Conservation (phyloP, 495 filamentous ascomycete genomes). For the Podospora appendiculata region DNA sequence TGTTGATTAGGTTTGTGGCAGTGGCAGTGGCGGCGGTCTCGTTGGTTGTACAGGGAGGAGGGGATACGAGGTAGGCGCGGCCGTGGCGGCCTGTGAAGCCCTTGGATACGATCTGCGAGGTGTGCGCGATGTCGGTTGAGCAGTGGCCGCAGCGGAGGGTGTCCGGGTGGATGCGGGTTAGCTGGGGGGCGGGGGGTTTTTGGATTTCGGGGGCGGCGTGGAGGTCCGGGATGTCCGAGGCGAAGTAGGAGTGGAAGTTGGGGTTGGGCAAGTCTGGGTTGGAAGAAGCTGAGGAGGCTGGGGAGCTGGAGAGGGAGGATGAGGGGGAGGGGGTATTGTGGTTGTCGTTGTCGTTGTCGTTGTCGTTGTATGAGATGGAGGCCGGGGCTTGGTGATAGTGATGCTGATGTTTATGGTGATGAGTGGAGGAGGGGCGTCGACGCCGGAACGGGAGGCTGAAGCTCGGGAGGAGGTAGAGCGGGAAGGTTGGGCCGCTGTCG, state of each 20-base stretch:
- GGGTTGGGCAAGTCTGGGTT: slow-evolving; percentile 1
- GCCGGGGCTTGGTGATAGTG: not conserved
- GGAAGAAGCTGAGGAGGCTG: slow-evolving; percentile 18
- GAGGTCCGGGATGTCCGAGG: not conserved
- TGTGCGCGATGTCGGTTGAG: slow-evolving; percentile 64
- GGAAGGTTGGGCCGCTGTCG: slow-evolving; percentile 33
- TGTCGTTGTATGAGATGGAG: not conserved
- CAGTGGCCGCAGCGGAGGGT: slow-evolving; percentile 68
- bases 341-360: slow-evolving; percentile 1
- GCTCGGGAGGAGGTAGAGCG: slow-evolving; percentile 43
- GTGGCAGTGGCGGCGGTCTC: not conserved
- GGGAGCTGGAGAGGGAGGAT: slow-evolving; percentile 23
- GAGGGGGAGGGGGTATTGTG: not conserved
- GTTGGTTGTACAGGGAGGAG: slow-evolving; percentile 18
- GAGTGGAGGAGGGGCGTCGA: slow-evolving; percentile 11
- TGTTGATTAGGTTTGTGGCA: slow-evolving; percentile 32
- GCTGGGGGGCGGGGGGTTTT: not conserved
- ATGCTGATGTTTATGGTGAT: not conserved
- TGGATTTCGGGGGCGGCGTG: too few relatives aligned
- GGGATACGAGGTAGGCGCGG: slow-evolving; percentile 78
- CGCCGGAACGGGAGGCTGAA: slow-evolving; percentile 37
- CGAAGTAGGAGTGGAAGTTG: not conserved
- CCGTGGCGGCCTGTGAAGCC: slow-evolving; percentile 93
- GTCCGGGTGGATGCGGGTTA: slow-evolving; percentile 30
- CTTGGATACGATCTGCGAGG: slow-evolving; percentile 77